These are phyloP conservation scores for Hypoxylon sp. DNA, from an alignment of 2,329 filamentous ascomycete genomes.

Conservation along the genomic window DNA sequence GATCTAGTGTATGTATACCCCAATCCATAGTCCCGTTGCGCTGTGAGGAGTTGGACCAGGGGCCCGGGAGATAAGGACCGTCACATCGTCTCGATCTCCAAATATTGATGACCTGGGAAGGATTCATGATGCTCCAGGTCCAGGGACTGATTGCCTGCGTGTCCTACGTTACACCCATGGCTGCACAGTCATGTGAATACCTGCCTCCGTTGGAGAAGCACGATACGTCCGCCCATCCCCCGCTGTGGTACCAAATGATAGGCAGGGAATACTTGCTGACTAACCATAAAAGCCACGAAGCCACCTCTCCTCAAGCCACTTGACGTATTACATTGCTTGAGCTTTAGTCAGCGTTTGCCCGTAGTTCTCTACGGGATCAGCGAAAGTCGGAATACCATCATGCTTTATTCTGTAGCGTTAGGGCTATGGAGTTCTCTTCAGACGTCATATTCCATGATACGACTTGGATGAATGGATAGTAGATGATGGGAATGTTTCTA, in stretches of 20 bases:
- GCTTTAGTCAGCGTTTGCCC: not conserved
- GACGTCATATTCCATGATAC: not conserved
- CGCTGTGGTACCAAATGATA: constrained; percentile 6
- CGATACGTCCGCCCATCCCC: not conserved
- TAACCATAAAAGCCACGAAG: not conserved
- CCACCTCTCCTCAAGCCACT: constrained; percentile 8
- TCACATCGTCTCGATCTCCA: constrained; percentile 19
- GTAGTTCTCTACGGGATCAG: not conserved
- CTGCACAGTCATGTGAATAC: constrained; percentile 7
- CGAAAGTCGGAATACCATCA: not conserved
- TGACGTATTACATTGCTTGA: not conserved
- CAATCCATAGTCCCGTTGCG: constrained; percentile 9
- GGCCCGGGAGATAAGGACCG: constrained; percentile 23
- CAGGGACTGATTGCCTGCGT: not conserved
- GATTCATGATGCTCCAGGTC: constrained; percentile 6
- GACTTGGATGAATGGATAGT: not conserved
- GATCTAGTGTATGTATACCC: constrained; percentile 8
- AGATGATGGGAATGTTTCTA: not conserved
- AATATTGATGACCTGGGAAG: constrained; percentile 2
- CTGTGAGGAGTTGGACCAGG: constrained; percentile 17
- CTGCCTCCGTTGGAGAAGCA: not conserved
- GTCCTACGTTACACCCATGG: constrained; percentile 27
- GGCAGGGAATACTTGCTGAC: constrained; percentile 3
- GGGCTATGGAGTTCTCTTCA: not conserved
- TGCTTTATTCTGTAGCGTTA: not conserved